Evolutionary conservation across 75 land plant genomes (phyloP).

Genomic region (Selaginella tamariscina): DNA sequence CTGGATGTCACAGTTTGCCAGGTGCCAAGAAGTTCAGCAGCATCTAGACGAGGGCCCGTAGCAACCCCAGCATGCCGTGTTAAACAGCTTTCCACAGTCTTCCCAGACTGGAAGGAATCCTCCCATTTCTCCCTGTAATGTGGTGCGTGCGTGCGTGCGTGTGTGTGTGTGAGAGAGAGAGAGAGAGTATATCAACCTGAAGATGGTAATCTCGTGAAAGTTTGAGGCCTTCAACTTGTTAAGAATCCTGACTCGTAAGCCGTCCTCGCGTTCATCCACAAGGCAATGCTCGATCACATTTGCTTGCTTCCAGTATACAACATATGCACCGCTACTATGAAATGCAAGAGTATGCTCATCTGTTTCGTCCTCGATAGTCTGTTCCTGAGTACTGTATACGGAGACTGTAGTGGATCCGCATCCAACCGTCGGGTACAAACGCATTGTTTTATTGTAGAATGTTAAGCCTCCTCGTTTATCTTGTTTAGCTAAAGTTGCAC

Average conservation of each 20-base stretch:
- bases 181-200: too few species aligned
- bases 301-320: constrained; percentile 41
- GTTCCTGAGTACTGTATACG: constrained; percentile 39
- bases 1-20: constrained; percentile 36
- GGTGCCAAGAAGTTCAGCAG: constrained; percentile 35
- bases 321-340: constrained; percentile 53
- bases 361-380: constrained; percentile 24
- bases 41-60: constrained; percentile 28
- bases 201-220: constrained; percentile 36
- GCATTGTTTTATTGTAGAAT: constrained; percentile 46
- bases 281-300: constrained; percentile 84
- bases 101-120: constrained; percentile 76
- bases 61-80: constrained; percentile 68
- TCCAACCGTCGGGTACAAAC: constrained; percentile 76
- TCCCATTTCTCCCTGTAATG: constrained; percentile 77
- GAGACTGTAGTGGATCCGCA: constrained; percentile 96
- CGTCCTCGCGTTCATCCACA: constrained; percentile 37
- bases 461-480: constrained; percentile 1
- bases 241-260: constrained; percentile 45
- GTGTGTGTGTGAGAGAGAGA: too few species aligned
- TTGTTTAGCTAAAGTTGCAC: constrained; percentile 67
- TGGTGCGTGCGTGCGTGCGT: too few species aligned
- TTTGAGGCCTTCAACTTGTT: constrained; percentile 24
- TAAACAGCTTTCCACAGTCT: constrained; percentile 72
- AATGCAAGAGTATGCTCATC: constrained; percentile 29